These are phyloP conservation scores for Penicillium samsonianum DNA, from an alignment of 495 filamentous ascomycete genomes.

Conservation along the genomic window DNA sequence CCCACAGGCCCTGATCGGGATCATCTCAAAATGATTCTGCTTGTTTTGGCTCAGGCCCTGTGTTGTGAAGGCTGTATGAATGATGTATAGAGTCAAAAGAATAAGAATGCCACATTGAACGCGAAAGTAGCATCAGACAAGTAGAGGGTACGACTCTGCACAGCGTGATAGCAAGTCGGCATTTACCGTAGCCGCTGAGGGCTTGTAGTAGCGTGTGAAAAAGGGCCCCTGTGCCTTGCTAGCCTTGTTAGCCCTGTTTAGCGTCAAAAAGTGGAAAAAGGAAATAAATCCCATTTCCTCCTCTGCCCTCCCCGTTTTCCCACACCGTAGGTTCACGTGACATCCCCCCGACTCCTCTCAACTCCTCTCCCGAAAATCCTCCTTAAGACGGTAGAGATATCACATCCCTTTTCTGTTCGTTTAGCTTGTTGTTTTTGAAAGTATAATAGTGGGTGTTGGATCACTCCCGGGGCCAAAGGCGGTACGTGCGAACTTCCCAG, in stretches of 20 bases:
- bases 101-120: neutral
- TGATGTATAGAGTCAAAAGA: neutral
- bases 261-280: constrained; percentile 7
- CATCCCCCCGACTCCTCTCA: constrained; percentile 32
- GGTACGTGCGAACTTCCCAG: constrained; percentile 27
- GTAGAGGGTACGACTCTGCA: neutral
- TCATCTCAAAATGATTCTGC: constrained; percentile 14
- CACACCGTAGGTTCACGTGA: constrained; percentile 26
- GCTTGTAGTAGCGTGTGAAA: constrained; percentile 17
- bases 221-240: constrained; percentile 7
- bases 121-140: neutral
- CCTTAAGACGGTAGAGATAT: neutral
- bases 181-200: constrained; percentile 21
- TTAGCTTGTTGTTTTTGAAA: constrained; percentile 15
- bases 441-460: constrained; percentile 21
- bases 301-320: constrained; percentile 11
- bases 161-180: constrained; percentile 1
- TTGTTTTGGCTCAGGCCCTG: constrained; percentile 24
- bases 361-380: constrained; percentile 15
- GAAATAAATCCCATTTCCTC: constrained; percentile 9
- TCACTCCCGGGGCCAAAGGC: constrained; percentile 25
- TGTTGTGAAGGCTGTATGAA: neutral
- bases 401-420: constrained; percentile 10
- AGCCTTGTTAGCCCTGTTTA: constrained; percentile 8
- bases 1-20: constrained; percentile 20